A percentile compares a stretch with the other conserved stretches of the same genome.
These are phyloP conservation scores for Syncephalastrum racemosum DNA, from an alignment of 371 early-diverging fungal species.

Conservation along the genomic window DNA sequence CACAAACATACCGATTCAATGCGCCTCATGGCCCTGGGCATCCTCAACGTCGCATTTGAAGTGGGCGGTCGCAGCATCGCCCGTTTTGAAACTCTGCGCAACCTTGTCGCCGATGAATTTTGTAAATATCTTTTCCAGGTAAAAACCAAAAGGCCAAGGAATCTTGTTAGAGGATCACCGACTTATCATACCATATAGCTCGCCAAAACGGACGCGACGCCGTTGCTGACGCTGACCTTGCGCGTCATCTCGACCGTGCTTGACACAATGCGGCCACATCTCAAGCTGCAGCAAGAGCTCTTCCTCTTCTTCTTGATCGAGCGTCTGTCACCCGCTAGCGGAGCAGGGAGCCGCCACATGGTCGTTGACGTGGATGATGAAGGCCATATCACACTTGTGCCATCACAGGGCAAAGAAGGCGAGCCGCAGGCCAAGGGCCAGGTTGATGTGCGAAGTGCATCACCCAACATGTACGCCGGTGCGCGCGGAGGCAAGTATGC, in stretches of 20 bases:
- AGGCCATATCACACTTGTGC: slow-evolving; percentile 34
- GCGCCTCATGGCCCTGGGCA: slow-evolving; percentile 83
- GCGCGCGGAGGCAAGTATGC: slow-evolving; percentile 24
- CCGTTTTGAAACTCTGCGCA: slow-evolving; percentile 64
- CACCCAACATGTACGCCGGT: slow-evolving; percentile 43
- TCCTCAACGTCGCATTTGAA: slow-evolving; percentile 80
- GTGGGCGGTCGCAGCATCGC: slow-evolving; percentile 81
- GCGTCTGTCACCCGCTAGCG: slow-evolving; percentile 52
- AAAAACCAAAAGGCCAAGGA: slow-evolving; percentile 2
- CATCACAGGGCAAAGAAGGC: slow-evolving; percentile 4
- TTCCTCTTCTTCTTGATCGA: slow-evolving; percentile 79
- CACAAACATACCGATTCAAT: slow-evolving; percentile 92
- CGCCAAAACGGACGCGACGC: slow-evolving; percentile 61
- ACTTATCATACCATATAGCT: slow-evolving; percentile 28
- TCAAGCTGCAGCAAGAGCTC: slow-evolving; percentile 79
- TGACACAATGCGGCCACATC: slow-evolving; percentile 64
- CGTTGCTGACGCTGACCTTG: slow-evolving; percentile 61
- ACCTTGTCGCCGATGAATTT: slow-evolving; percentile 81
- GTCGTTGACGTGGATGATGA: slow-evolving; percentile 42
- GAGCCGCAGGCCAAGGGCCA: slow-evolving; percentile 6
- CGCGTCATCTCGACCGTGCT: slow-evolving; percentile 74
- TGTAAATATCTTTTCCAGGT: slow-evolving; percentile 87
- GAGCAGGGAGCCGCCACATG: slow-evolving; percentile 35
- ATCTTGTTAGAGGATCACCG: slow-evolving; percentile 8
- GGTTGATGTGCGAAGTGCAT: slow-evolving; percentile 36